Base-by-base conservation (phyloP, 2,329 filamentous ascomycete species). In the Monascus ruber region DNA sequence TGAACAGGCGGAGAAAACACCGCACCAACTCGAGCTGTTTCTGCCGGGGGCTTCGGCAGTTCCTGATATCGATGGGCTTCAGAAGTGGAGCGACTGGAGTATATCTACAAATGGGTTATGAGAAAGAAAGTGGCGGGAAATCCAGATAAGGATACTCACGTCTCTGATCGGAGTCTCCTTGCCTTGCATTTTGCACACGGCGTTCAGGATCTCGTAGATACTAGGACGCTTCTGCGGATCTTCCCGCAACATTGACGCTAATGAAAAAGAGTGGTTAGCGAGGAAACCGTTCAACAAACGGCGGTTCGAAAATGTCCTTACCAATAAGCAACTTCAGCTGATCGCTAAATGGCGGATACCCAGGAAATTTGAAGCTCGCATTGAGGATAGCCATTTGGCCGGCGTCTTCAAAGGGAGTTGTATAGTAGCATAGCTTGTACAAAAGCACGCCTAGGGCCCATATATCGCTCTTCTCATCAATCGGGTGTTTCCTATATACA, bases 361-460 rank as follows among this genome's bases (percentile, higher is more conserved):
- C 77, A 5, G 89, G 91, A 53, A 85, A 98, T 55, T 85, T 88
- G 72, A 85, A 96, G 61, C 79, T 93, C 37, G 91, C 91, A 58
- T 96, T 96, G 44, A 98, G 68, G 47, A 98, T 98, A 8, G 91
- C 91, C 69, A 96, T 84, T 66, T 95, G 89, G 25, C 91, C 91
- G 56, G 94, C 87, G 47, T 96, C 89, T 65, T 98, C 91, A 54
- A 98, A 98, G 1, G 91, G 91, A 5, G 91, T 98, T 1, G 91
- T 98, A 64, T 98, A 98, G 65, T 96, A 98, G 69, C 91, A 98
- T 45, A 98, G 73, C 70, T 98, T 98, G 71, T 98, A 98, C 39
- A 98, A 66, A 42, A 98, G 69, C 33, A 98, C 91, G 4, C 91
- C 91, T 44, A 98, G 67, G 1, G 91, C 91, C 91, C 88, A 98